Percentiles rank a stretch among this genome's conserved stretches.
phyloP scores from a whole-genome alignment of 306 rosid genomes.

The Rosa lucieae region DNA sequence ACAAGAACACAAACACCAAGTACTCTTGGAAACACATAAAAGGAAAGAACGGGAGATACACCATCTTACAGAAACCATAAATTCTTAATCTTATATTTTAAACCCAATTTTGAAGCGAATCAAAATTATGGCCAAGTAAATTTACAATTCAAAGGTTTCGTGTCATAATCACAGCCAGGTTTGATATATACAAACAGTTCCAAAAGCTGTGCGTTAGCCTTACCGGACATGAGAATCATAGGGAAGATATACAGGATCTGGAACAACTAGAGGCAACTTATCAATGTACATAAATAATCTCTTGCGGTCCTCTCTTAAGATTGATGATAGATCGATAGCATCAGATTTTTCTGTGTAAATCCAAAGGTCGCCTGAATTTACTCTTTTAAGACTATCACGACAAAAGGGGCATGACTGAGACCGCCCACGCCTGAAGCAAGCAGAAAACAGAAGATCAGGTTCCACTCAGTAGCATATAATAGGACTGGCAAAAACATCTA shows the following conservation, averaged over 20 bases:
- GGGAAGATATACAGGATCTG: constrained; percentile 53
- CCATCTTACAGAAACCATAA: neutral
- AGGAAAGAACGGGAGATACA: neutral
- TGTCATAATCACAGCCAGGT: constrained; percentile 34
- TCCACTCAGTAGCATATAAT: neutral
- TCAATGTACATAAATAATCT: constrained; percentile 72
- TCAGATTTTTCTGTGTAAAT: constrained; percentile 65
- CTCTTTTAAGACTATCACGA: constrained; percentile 75
- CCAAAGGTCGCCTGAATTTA: constrained; percentile 82
- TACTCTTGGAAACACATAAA: neutral
- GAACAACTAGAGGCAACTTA: constrained; percentile 63
- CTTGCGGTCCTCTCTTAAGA: constrained; percentile 64
- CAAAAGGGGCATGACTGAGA: constrained; percentile 94
- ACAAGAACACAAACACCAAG: neutral
- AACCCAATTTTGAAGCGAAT: constrained; percentile 18
- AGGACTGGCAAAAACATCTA: neutral
- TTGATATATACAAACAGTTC: constrained; percentile 19
- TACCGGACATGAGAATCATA: constrained; percentile 61
- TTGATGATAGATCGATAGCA: constrained; percentile 49
- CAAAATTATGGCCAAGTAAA: constrained; percentile 18
- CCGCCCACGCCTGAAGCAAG: constrained; percentile 58
- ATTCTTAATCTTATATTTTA: neutral
- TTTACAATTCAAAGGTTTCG: constrained; percentile 12
- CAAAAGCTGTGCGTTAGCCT: constrained; percentile 23
- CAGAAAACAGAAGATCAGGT: constrained; percentile 11